Evolutionary conservation across 176 grass and related monocot species (phyloP).

Genomic region (Ampelocalamus luodianensis): DNA sequence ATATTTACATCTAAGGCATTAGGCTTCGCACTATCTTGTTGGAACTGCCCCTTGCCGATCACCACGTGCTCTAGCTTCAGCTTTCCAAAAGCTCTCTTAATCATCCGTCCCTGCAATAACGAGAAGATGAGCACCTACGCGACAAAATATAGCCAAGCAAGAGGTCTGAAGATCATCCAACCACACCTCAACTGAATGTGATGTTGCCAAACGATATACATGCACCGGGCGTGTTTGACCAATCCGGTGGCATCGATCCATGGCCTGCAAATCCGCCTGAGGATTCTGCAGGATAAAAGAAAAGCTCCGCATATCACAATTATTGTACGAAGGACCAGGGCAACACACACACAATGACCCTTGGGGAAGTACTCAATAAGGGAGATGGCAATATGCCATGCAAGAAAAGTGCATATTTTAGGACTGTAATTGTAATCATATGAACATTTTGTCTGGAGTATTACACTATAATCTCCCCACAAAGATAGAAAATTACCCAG

Average conservation of each 20-base stretch:
- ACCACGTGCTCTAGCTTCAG: constrained; percentile 92
- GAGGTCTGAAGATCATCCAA: not conserved
- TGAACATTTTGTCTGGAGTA: constrained; percentile 2
- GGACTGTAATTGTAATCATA: not conserved
- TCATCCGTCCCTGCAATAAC: constrained; percentile 68
- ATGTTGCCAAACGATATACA: constrained; percentile 88
- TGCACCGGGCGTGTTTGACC: constrained; percentile 91
- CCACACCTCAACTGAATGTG: constrained; percentile 84
- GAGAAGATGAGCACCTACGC: constrained; percentile 1
- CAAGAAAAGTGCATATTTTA: not conserved
- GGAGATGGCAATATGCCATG: not conserved
- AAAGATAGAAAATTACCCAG: constrained; percentile 61
- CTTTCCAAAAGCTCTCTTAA: constrained; percentile 91
- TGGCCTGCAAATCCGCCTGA: constrained; percentile 98
- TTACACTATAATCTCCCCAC: not conserved
- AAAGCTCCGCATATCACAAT: not conserved
- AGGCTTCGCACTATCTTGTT: constrained; percentile 73
- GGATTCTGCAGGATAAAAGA: constrained; percentile 72
- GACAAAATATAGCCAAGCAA: not conserved
- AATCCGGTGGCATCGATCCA: constrained; percentile 97
- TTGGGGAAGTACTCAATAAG: not conserved
- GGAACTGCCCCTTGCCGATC: constrained; percentile 89
- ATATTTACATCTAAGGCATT: constrained; percentile 61
- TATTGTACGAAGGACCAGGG: not conserved
- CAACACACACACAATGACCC: too few relatives aligned